Evolutionary conservation across 306 rosid species (phyloP), one percentile per base, ranked within the genome.

Genomic region (Psophocarpus tetragonolobus): DNA sequence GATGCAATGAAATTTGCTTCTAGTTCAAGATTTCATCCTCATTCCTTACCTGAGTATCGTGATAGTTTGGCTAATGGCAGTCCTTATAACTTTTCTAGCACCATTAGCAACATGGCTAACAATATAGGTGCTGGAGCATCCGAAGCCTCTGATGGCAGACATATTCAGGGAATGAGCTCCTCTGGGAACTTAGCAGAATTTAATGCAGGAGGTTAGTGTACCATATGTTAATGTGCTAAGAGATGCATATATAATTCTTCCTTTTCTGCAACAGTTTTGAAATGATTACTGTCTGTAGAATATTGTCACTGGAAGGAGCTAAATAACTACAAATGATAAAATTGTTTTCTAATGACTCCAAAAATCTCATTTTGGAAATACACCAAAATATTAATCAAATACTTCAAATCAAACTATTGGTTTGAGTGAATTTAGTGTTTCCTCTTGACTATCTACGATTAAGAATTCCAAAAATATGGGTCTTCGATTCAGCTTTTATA

Each of bases 31-130:
- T 85, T 88, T 63, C 95, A 88, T 73, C 89, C 89, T 70, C 91
- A 85, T 82, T 90, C 95, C 69, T 76, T 90, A 11, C 95, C 95
- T 5, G 92, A 90, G 76, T 79, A 81, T 77, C 83, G 75, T 74
- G 91, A 87, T 58, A 73, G 84, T 80, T 74, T 88, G 33, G 88
- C 89, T 21, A 86, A 81, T 71, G 83, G 87, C 64, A 75, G 84
- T 74, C 73, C 92, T 54, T 73, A 75, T 76, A 86, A 83, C 73
- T 77, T 82, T 50, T 18, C 81, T 21, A 80, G 84, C 81, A 26
- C 82, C 20, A 79, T 80, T 18, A 54, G 81, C 60, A 81, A 81
- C 74, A 66, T 80, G 77, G 73, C 81, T 84, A 65, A 80, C 84
- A 86, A 35, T 68, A 72, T 71, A 33, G 81, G 84, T 69, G 68